These are phyloP conservation scores for Debaryomyces nepalensis DNA, from an alignment of 1,139 yeast species.

Conservation along the genomic window DNA sequence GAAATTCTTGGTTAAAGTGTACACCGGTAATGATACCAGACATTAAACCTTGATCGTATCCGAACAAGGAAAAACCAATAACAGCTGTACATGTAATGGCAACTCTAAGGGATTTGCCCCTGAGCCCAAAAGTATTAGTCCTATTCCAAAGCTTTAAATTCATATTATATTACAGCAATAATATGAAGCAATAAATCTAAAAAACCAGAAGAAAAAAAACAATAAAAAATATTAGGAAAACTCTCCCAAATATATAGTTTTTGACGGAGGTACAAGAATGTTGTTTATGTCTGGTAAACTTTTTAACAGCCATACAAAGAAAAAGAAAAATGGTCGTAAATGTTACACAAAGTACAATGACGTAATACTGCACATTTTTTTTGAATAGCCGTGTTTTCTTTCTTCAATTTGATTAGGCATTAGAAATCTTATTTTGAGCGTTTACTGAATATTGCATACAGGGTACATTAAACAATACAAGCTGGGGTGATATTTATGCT, in stretches of 20 bases:
- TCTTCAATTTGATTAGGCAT: neutral
- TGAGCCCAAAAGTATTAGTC: slow-evolving; percentile 52
- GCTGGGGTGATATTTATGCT: slow-evolving; percentile 1
- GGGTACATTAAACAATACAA: slow-evolving; percentile 4
- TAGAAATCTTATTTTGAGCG: neutral
- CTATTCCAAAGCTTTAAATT: slow-evolving; percentile 22
- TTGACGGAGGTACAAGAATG: neutral
- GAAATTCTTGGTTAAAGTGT: slow-evolving; percentile 62
- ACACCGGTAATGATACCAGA: slow-evolving; percentile 68
- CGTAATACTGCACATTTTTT: neutral
- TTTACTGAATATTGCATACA: neutral
- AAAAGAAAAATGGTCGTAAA: neutral
- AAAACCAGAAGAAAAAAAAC: neutral
- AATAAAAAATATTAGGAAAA: neutral
- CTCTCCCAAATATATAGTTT: slow-evolving; percentile 4
- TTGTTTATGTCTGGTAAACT: slow-evolving; percentile 4
- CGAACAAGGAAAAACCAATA: slow-evolving; percentile 70
- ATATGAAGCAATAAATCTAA: slow-evolving; percentile 1
- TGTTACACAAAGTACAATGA: slow-evolving; percentile 1
- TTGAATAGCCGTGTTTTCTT: neutral
- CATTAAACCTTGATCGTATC: slow-evolving; percentile 84
- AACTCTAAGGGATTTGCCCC: slow-evolving; percentile 47
- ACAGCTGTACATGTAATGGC: slow-evolving; percentile 62
- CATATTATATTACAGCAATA: slow-evolving; percentile 12
- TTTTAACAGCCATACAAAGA: slow-evolving; percentile 2